Percentiles rank a stretch among this genome's conserved stretches.
These are phyloP conservation scores for Kazachstania africana DNA, from an alignment of 805 yeast species.

Conservation along the genomic window DNA sequence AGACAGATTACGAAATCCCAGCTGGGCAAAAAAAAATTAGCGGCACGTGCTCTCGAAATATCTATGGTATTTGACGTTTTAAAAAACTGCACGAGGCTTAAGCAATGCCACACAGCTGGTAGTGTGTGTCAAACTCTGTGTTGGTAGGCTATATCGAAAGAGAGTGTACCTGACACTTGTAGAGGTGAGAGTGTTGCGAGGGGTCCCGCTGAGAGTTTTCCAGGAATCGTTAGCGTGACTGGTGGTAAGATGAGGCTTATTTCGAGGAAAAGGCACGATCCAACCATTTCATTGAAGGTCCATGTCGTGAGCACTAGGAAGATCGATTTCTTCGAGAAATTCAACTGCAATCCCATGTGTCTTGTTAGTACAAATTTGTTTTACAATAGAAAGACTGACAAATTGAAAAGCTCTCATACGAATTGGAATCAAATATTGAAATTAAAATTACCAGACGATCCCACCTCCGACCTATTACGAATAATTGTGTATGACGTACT, in stretches of 20 bases:
- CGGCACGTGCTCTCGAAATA: no score
- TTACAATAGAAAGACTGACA: constrained; percentile 15
- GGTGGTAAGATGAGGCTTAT: constrained; percentile 13
- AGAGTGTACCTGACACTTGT: no score
- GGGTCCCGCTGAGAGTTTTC: no score
- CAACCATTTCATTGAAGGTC: constrained; percentile 11
- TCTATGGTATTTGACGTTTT: no score
- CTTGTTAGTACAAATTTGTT: constrained; percentile 18
- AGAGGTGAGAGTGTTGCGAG: no score
- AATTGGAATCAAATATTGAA: constrained; percentile 20
- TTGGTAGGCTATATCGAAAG: no score
- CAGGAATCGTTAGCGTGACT: no score
- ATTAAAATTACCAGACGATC: constrained; percentile 17
- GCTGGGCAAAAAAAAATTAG: no score
- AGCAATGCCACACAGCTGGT: no score
- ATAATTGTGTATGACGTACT: constrained; percentile 21
- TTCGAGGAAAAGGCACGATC: constrained; percentile 4
- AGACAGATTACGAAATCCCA: no score
- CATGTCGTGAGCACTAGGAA: constrained; percentile 14
- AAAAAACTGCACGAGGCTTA: no score
- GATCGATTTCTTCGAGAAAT: constrained; percentile 15
- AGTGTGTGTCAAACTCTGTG: no score
- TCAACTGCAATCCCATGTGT: constrained; percentile 22
- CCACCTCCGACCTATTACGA: constrained; percentile 19
- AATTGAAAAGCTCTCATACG: constrained; percentile 12